Conservation (phyloP, 352 stramenopile species). For the Aphanomyces invadans region DNA sequence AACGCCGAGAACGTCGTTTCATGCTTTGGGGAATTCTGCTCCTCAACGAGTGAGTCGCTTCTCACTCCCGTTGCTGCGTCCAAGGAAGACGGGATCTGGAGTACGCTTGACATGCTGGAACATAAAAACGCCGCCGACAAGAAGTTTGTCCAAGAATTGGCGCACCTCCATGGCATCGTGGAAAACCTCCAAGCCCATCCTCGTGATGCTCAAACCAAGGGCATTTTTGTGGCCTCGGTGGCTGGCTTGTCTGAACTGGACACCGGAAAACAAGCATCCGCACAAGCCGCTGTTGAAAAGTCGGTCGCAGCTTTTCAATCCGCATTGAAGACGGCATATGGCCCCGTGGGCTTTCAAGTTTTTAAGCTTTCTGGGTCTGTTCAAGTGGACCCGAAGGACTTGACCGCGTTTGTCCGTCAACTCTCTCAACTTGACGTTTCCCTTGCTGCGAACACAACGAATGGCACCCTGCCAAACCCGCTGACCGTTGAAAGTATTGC, state of each 20-base stretch:
- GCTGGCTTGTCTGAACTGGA: slow-evolving; percentile 25
- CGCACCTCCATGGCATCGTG: not conserved
- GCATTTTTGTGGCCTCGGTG: slow-evolving; percentile 35
- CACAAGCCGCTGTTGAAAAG: slow-evolving; percentile 27
- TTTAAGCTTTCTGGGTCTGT: slow-evolving; percentile 26
- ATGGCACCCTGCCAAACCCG: slow-evolving; percentile 21
- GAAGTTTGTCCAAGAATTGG: slow-evolving; percentile 14
- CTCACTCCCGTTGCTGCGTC: not conserved
- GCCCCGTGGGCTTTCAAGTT: slow-evolving; percentile 33
- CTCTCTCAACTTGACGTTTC: slow-evolving; percentile 8
- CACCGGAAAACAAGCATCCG: slow-evolving; percentile 29
- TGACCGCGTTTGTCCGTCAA: slow-evolving; percentile 28
- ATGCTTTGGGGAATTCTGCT: slow-evolving; percentile 9
- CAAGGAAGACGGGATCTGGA: slow-evolving; percentile 14
- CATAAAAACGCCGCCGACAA: not conserved
- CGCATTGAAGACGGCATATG: slow-evolving; percentile 33
- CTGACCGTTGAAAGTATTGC: slow-evolving; percentile 54
- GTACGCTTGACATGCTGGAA: not conserved
- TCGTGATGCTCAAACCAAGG: slow-evolving; percentile 22
- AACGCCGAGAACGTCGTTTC: slow-evolving; percentile 11
- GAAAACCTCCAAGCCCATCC: not conserved
- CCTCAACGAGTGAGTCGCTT: not conserved
- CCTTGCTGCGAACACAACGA: slow-evolving; percentile 26
- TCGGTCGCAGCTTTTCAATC: slow-evolving; percentile 35
- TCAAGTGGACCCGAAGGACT: slow-evolving; percentile 26